Evolutionary conservation across 1,284 basidiomycete genomes (phyloP).

Genomic region (Serendipita sp.): DNA sequence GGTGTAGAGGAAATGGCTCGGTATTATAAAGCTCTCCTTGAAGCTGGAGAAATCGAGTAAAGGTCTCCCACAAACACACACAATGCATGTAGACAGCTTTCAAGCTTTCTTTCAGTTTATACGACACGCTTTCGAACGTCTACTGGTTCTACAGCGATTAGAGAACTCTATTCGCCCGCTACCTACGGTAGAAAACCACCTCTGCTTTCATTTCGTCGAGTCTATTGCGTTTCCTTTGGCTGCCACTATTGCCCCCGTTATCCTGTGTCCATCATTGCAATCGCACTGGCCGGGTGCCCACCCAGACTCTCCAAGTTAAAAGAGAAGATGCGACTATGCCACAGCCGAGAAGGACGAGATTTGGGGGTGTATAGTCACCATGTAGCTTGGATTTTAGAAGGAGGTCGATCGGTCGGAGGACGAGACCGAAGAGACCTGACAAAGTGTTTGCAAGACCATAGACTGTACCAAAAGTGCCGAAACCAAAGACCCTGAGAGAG

Average conservation of each 20-base stretch:
- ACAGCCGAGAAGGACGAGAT: slow-evolving; percentile 17
- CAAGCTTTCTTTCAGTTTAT: not conserved
- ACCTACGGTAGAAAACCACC: not conserved
- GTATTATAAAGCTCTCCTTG: slow-evolving; percentile 80
- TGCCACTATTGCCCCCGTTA: not conserved
- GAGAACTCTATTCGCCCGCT: not conserved
- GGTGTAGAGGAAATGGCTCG: slow-evolving; percentile 89
- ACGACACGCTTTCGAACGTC: not conserved
- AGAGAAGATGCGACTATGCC: slow-evolving; percentile 16
- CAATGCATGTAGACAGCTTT: not conserved
- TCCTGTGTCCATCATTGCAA: not conserved
- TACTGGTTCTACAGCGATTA: not conserved
- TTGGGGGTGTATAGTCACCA: slow-evolving; percentile 21
- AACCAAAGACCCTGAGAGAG: slow-evolving; percentile 16
- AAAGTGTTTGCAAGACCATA: slow-evolving; percentile 23
- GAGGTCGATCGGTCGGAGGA: slow-evolving; percentile 23
- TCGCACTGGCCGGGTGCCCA: not conserved
- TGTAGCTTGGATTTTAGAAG: slow-evolving; percentile 20
- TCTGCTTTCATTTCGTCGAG: not conserved
- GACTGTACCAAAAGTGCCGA: slow-evolving; percentile 22
- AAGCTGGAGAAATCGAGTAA: slow-evolving; percentile 60
- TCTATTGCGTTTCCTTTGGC: not conserved
- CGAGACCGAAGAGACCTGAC: slow-evolving; percentile 23
- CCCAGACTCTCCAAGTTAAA: slow-evolving; percentile 15
- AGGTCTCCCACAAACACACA: slow-evolving; percentile 6